Evolutionary conservation across 148 eudicot species (phyloP).

Genomic region (Silene latifolia): DNA sequence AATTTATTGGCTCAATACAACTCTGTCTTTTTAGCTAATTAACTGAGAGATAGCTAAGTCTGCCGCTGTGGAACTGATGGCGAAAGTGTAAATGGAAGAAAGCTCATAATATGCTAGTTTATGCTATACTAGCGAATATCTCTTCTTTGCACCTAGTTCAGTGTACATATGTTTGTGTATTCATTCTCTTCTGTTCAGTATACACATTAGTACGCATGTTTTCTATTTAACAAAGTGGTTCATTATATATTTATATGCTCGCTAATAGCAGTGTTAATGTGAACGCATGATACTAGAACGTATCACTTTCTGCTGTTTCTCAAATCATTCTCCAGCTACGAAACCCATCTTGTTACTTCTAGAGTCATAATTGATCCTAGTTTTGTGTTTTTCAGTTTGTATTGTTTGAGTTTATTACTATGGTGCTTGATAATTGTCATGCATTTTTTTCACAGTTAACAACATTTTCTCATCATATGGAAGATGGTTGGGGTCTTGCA

Average conservation of each 20-base stretch:
- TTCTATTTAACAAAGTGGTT: not conserved
- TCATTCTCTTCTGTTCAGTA: not conserved
- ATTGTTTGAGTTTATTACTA: not conserved
- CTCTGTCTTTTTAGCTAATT: too few relatives aligned
- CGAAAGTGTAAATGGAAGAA: not conserved
- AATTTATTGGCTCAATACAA: too few relatives aligned
- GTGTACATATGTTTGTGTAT: not conserved
- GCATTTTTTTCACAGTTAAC: constrained; percentile 43
- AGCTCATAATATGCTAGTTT: not conserved
- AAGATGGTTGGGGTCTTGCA: constrained; percentile 97
- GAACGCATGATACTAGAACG: not conserved
- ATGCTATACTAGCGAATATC: not conserved
- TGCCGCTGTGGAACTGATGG: not conserved
- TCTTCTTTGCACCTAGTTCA: not conserved
- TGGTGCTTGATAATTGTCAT: constrained; percentile 11
- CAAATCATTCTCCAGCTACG: not conserved
- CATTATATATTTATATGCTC: not conserved
- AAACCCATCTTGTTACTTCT: not conserved
- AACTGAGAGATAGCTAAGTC: too few relatives aligned
- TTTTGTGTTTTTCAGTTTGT: not conserved
- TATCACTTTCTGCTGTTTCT: not conserved
- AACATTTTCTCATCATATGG: constrained; percentile 73
- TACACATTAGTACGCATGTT: not conserved
- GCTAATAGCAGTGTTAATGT: not conserved
- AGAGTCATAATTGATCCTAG: not conserved